phyloP scores from a whole-genome alignment of 2,329 filamentous ascomycete genomes.

The Aureobasidium musti region DNA sequence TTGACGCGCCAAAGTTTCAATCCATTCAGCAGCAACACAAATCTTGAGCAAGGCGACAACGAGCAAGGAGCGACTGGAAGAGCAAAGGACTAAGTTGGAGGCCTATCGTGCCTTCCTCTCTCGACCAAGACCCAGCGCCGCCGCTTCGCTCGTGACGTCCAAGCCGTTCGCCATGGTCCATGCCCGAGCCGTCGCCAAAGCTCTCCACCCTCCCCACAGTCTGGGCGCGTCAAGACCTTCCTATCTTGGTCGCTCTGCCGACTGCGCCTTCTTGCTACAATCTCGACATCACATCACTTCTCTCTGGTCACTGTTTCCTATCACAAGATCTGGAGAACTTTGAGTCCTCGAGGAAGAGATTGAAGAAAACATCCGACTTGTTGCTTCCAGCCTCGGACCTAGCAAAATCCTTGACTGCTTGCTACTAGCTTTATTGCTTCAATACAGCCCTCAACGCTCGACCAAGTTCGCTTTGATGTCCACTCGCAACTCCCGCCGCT shows the following conservation, averaged over 20 bases:
- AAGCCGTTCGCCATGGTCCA: constrained; percentile 16
- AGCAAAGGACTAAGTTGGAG: too few relatives aligned
- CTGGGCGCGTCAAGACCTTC: constrained; percentile 21
- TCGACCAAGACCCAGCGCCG: neutral
- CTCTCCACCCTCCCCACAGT: neutral
- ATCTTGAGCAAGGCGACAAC: neutral
- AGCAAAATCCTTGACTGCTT: neutral
- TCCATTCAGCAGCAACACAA: too few relatives aligned
- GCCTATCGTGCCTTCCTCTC: neutral
- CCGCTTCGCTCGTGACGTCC: constrained; percentile 20
- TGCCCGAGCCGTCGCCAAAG: neutral
- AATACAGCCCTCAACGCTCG: neutral
- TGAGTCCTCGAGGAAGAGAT: too few relatives aligned
- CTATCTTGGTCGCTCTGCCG: neutral
- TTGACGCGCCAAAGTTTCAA: too few relatives aligned
- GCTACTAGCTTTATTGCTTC: neutral
- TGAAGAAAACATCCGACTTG: too few relatives aligned
- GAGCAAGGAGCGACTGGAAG: constrained; percentile 2
- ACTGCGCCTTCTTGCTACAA: neutral
- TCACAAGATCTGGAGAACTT: neutral
- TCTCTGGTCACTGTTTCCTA: neutral
- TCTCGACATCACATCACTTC: neutral
- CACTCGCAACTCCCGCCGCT: neutral
- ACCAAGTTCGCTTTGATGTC: neutral
- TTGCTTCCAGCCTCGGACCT: too few relatives aligned